Base-by-base conservation (phyloP, 495 filamentous ascomycete species). In the Daldinia caldariorum region DNA sequence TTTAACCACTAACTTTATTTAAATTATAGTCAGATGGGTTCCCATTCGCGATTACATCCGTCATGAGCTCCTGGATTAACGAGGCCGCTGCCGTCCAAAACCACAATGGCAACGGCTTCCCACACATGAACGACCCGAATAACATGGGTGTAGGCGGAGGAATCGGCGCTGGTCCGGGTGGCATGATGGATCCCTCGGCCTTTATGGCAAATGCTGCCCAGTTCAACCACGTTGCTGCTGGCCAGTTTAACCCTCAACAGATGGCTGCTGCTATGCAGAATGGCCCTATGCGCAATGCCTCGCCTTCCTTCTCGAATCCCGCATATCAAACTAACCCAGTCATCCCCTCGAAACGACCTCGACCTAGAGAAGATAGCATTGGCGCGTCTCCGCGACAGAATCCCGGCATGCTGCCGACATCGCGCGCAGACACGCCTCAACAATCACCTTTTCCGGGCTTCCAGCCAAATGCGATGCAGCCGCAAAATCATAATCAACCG, bases 391-490 rank as follows among this genome's bases (percentile, higher is more conserved):
- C 94, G 61, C 86, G 90, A 74, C 92, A 88, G 78, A 87, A 89
- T 41, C 89, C 91, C 14, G 89, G 89, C 22, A 89, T 89, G 76
- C 78, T 93, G 29, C 88, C 91, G 34, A 88, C 87, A 37, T 97
- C 94, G 79, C 93, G 94, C 78, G 94, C 94, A 70, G 94, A 97
- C 72, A 98, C 94, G 32, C 94, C 94, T 34, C 90, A 92, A 72
- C 91, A 96, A 70, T 87, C 71, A 79, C 84, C 56, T 84, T 89
- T 83, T 83, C 86, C 67, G 50, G 80, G 76, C 83, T 91, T 73
- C 88, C 87, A 85, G 71, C 82, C 82, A 55, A 85, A 81, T 69
- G 82, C 77, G 71, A 85, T 83, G 86, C 84, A 74, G 71, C 87
- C 71, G 73, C 88, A 76, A 87, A 89, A 81, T 82, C 84, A 69